Evolutionary conservation across 2,329 filamentous ascomycete species (phyloP), one percentile per base, ranked within the genome.

Genomic region (Cryphonectria naterciae): DNA sequence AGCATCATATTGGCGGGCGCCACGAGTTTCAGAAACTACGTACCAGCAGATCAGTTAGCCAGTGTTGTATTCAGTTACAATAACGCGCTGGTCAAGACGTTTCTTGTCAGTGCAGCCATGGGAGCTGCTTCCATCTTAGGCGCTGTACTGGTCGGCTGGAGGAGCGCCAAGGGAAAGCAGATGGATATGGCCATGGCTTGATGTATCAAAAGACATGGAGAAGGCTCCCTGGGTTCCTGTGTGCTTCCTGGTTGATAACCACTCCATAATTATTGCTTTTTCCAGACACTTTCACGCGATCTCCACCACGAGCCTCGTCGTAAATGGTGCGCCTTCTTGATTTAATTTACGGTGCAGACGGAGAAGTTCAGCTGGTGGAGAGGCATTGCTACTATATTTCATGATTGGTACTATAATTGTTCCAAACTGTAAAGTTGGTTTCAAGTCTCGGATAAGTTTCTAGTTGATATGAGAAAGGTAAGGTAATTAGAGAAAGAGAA

Each of bases 131-230:
- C 80, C 1, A 80, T 81, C 60, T 17, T 80, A 10, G 78, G 78
- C 0, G 73, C 77, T 17, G 69, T 81, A 17, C 75, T 77, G 2
- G 80, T 84, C 68, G 83, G 85, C 76, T 83, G 81, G 81, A 82
- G 81, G 78, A 85, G 81, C 70, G 82, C 86, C 7, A 85, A 85
- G 74, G 84, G 83, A 2, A 85, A 85, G 80, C 84, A 84, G 71
- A 19, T 68, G 19, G 67, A 68, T 32, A 39, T 68, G 52, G 52
- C 52, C 25, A 56, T 56, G 52, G 52, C 52, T 32, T 52, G 22
- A 52, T 39, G 37, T 39, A 32, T 32, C 4, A 39, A 39, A 3
- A 39, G 8, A 39, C 37, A 11, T 13, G 37, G 37, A 39, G 37
- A 39, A 39, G 37, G 11, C 13, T 11, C 10, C 37, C 37, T 39